Evolutionary conservation across 768 basidiomycete genomes (phyloP).

Genomic region (Suillus discolor): DNA sequence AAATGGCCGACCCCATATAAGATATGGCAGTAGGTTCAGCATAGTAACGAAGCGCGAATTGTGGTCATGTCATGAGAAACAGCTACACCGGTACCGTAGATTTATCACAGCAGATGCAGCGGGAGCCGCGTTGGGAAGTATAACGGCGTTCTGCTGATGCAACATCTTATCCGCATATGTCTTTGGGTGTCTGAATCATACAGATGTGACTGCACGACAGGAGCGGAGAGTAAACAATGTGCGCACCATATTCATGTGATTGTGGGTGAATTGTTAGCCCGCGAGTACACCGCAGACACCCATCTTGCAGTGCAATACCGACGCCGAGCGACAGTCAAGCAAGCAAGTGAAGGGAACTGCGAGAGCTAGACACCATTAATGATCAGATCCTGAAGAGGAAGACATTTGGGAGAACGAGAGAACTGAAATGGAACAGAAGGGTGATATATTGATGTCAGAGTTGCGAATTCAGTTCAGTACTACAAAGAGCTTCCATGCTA

Average conservation of each 20-base stretch:
- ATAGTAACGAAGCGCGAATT: too few relatives aligned
- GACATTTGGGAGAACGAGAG: too few relatives aligned
- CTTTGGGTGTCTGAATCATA: neutral
- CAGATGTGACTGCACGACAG: neutral
- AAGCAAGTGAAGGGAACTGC: neutral
- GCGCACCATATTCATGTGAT: neutral
- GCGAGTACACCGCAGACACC: neutral
- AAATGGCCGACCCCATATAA: too few relatives aligned
- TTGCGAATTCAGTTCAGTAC: neutral
- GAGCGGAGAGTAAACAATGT: neutral
- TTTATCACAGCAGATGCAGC: too few relatives aligned
- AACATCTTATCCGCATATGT: neutral
- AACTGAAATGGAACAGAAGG: neutral
- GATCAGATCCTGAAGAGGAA: too few relatives aligned
- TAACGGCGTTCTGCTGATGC: neutral
- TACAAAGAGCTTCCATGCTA: neutral
- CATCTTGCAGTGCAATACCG: neutral
- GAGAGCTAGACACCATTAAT: neutral
- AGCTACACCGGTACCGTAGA: too few relatives aligned
- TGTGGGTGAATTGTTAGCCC: neutral
- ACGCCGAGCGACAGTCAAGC: neutral
- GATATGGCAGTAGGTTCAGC: too few relatives aligned
- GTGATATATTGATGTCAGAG: neutral
- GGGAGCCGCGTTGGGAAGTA: neutral
- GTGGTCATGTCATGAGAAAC: too few relatives aligned